Evolutionary conservation across 768 basidiomycete genomes (phyloP).

Genomic region (Suillus tomentosus): DNA sequence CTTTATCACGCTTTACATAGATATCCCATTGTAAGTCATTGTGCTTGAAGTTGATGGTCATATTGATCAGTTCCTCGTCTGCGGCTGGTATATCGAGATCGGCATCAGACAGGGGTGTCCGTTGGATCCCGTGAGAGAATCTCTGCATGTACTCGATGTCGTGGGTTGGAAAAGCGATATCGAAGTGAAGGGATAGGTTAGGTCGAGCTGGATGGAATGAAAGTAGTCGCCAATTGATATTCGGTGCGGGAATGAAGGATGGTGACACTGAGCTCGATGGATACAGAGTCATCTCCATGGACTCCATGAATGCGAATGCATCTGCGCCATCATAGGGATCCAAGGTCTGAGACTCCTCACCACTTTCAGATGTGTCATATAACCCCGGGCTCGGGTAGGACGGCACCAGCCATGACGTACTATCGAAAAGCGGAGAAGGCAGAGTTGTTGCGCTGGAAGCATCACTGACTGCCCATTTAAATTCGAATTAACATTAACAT

Average conservation of each 20-base stretch:
- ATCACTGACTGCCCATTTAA: no score
- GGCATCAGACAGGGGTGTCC: slow-evolving; percentile 33
- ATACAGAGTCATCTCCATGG: slow-evolving; percentile 16
- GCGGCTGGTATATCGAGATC: slow-evolving; percentile 47
- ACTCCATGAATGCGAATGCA: no score
- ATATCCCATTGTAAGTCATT: slow-evolving; percentile 41
- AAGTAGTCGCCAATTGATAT: slow-evolving; percentile 52
- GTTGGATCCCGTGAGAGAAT: slow-evolving; percentile 10
- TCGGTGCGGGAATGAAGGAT: slow-evolving; percentile 28
- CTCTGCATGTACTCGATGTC: slow-evolving; percentile 35
- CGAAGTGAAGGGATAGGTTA: slow-evolving; percentile 47
- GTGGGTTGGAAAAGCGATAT: slow-evolving; percentile 43
- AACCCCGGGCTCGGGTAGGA: no score
- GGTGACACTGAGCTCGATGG: background rate
- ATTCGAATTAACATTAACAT: no score
- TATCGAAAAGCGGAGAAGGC: no score
- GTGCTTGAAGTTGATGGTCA: slow-evolving; percentile 46
- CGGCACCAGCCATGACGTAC: no score
- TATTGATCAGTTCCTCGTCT: slow-evolving; percentile 45
- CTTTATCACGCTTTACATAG: slow-evolving; percentile 42
- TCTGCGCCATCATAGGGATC: no score
- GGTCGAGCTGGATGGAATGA: slow-evolving; percentile 37
- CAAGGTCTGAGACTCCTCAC: no score
- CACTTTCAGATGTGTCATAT: no score
- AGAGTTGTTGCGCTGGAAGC: no score